Conservation (phyloP, 164 flowering plant species). For the Nymphaea thermarum region DNA sequence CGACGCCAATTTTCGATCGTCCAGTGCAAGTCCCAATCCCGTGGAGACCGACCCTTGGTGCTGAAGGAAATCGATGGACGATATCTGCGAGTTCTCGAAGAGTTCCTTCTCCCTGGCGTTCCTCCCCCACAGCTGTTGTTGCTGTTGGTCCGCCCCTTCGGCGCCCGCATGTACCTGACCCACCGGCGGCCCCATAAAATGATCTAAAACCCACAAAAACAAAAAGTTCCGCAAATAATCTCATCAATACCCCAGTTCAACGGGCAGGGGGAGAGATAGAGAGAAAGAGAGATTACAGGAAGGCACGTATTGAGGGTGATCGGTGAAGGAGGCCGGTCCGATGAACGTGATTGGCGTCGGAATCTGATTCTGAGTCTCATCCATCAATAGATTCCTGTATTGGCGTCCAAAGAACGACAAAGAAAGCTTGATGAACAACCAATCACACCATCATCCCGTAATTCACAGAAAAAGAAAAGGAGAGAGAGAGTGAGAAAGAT, state of each 20-base stretch:
- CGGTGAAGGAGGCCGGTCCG: constrained; percentile 25
- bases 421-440: background rate
- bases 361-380: constrained; percentile 36
- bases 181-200: constrained; percentile 41
- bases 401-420: too few relatives aligned
- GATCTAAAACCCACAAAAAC: constrained; percentile 2
- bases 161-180: constrained; percentile 41
- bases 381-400: constrained; percentile 35
- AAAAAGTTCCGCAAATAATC: background rate
- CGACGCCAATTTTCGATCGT: constrained; percentile 40
- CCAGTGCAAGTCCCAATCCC: constrained; percentile 76
- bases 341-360: constrained; percentile 26
- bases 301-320: constrained; percentile 47
- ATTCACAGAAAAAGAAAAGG: background rate
- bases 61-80: constrained; percentile 61
- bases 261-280: background rate
- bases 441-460: background rate
- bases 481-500: background rate
- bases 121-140: constrained; percentile 27
- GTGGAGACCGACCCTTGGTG: constrained; percentile 54
- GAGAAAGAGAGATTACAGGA: constrained; percentile 36
- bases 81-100: constrained; percentile 57
- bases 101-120: constrained; percentile 58
- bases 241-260: background rate
- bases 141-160: constrained; percentile 14